phyloP scores from a whole-genome alignment of 2,329 filamentous ascomycete genomes.

The Aspergillus puulaauensis region DNA sequence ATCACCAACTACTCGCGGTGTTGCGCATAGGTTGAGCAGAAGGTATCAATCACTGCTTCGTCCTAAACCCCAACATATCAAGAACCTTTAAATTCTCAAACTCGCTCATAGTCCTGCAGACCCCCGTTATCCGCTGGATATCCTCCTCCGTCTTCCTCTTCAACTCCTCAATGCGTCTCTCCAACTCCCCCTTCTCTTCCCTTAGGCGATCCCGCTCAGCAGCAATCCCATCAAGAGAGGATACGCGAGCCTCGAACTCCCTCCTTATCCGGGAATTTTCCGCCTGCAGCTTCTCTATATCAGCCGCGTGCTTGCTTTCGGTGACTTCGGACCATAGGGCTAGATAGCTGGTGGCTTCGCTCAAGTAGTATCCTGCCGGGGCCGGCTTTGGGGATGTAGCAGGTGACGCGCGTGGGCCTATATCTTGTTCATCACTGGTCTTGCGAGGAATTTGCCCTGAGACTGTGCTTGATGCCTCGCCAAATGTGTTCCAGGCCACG shows the following conservation, averaged over 20 bases:
- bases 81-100: background rate
- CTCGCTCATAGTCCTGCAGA: background rate
- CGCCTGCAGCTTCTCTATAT: background rate
- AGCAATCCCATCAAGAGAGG: background rate
- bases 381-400: fast-evolving
- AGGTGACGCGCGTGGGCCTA: fast-evolving
- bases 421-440: too few species aligned
- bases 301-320: background rate
- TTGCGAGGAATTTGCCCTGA: too few species aligned
- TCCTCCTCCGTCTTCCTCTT: background rate
- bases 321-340: background rate
- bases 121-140: background rate
- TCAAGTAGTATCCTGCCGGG: background rate
- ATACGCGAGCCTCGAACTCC: background rate
- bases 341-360: background rate
- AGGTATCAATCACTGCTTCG: background rate
- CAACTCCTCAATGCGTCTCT: background rate
- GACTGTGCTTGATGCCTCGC: too few species aligned
- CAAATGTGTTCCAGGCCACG: too few species aligned
- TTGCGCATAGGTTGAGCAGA: too few species aligned
- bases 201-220: background rate
- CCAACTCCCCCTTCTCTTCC: background rate
- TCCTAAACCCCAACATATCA: background rate
- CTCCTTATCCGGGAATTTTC: background rate
- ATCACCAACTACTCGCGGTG: too few species aligned